Conservation (phyloP, 73 alveolate species). For the Tetrahymena thermophila region DNA sequence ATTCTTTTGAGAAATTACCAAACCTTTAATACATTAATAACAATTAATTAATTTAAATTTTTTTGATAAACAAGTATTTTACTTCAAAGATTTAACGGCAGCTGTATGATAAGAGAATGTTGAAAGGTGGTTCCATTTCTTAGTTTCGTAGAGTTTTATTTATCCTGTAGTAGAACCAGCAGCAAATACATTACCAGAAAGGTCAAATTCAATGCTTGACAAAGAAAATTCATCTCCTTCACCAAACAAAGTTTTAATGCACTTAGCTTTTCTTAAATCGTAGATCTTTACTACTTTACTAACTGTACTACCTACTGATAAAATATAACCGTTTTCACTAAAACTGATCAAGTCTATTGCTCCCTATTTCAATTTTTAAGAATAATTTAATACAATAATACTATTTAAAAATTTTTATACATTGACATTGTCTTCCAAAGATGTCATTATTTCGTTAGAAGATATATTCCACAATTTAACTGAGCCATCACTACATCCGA, state of each 20-base stretch:
- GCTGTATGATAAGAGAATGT: not conserved
- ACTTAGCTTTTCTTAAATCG: not conserved
- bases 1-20: not conserved
- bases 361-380: not conserved
- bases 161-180: not conserved
- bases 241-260: not conserved
- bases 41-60: not conserved
- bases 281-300: not conserved
- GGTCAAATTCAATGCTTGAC: not conserved
- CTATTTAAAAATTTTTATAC: not conserved
- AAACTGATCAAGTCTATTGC: not conserved
- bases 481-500: constrained; percentile 13
- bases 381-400: not conserved
- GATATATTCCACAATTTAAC: constrained; percentile 21
- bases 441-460: not conserved
- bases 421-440: not conserved
- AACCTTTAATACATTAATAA: not conserved
- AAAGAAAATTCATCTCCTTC: not conserved
- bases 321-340: not conserved
- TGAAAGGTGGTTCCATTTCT: not conserved
- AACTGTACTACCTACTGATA: not conserved
- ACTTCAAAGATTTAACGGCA: not conserved
- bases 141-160: not conserved
- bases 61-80: not conserved
- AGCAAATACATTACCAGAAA: not conserved